Conservation (phyloP, 495 filamentous ascomycete species). For the Tuber magnatum region DNA sequence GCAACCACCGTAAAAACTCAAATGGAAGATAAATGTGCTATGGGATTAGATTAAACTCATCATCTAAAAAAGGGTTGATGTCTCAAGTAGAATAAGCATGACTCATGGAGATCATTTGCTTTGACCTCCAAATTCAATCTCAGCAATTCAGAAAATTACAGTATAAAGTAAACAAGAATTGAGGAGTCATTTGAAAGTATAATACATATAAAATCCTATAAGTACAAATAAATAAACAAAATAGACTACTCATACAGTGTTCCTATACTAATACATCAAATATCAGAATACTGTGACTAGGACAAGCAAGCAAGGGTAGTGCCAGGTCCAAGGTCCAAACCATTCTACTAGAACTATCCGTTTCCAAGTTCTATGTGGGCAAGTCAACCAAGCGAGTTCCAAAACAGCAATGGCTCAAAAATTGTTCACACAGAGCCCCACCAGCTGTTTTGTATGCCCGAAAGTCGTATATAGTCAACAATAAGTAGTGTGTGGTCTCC, state of each 20-base stretch:
- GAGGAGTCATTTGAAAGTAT: not conserved
- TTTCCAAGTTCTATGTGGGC: not conserved
- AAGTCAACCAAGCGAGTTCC: not conserved
- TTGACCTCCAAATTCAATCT: not conserved
- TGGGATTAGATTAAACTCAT: not conserved
- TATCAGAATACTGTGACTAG: not conserved
- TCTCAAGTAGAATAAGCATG: not conserved
- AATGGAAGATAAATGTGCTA: not conserved
- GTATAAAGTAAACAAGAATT: not conserved
- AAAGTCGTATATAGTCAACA: not conserved
- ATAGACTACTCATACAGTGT: not conserved
- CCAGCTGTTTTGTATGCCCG: not conserved
- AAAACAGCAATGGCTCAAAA: not conserved
- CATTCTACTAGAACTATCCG: not conserved
- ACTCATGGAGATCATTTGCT: not conserved
- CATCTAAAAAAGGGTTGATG: not conserved
- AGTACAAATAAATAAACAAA: not conserved
- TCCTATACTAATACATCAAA: not conserved
- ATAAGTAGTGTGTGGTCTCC: not conserved
- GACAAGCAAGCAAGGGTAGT: not conserved
- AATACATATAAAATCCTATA: not conserved
- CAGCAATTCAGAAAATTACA: not conserved
- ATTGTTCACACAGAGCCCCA: not conserved
- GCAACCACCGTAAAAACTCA: not conserved
- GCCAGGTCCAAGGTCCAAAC: not conserved